Evolutionary conservation across 352 stramenopile species (phyloP).

Genomic region (Phytophthora kernoviae): DNA sequence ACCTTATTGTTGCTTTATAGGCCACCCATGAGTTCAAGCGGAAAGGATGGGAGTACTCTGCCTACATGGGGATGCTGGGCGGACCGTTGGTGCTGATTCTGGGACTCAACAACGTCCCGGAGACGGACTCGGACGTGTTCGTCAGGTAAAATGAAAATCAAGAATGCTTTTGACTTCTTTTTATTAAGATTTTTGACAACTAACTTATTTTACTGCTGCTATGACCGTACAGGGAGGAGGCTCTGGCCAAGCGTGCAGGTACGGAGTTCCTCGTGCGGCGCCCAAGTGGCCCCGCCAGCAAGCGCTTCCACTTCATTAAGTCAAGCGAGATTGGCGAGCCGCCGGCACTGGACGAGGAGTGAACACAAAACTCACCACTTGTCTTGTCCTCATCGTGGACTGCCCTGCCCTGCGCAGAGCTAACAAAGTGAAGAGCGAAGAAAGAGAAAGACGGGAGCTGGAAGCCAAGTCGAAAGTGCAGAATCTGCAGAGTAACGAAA

Average conservation of each 20-base stretch:
- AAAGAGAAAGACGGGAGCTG: not conserved
- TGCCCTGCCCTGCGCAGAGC: conserved; percentile 18
- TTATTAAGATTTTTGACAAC: too few species aligned
- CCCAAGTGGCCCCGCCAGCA: conserved; percentile 46
- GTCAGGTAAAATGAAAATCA: conserved; percentile 45
- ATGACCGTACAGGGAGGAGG: conserved; percentile 74
- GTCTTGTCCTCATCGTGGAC: conserved; percentile 7
- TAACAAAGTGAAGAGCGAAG: conserved; percentile 1
- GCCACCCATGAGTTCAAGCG: conserved; percentile 77
- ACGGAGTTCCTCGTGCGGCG: conserved; percentile 51
- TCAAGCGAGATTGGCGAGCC: conserved; percentile 66
- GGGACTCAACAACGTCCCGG: conserved; percentile 76
- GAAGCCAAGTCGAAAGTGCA: not conserved
- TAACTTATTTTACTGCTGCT: too few species aligned
- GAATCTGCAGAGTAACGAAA: conserved; percentile 9
- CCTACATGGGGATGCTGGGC: conserved; percentile 76
- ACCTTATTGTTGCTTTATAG: conserved; percentile 28
- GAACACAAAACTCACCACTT: conserved; percentile 15
- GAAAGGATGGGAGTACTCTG: conserved; percentile 87
- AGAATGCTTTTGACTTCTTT: not conserved
- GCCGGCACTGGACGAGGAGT: conserved; percentile 53
- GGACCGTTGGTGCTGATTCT: conserved; percentile 76
- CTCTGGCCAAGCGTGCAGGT: conserved; percentile 57
- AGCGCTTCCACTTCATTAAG: conserved; percentile 38
- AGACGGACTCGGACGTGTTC: conserved; percentile 86